These are phyloP conservation scores for Astrothelium macrocarpum DNA, from an alignment of 495 filamentous ascomycete species.

Conservation along the genomic window DNA sequence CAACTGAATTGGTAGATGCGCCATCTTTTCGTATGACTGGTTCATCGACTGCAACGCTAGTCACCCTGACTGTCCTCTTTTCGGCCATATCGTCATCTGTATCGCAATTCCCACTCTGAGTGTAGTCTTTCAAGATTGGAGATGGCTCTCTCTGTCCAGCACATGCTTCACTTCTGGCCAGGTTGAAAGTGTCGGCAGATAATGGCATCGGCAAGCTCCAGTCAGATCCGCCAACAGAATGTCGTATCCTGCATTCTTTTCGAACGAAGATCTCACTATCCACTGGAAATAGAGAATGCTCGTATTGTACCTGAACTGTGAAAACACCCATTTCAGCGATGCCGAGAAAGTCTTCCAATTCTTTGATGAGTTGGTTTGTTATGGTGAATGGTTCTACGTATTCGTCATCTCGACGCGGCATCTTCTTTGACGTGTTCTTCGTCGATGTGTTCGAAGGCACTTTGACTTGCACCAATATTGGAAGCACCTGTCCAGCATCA, in stretches of 20 bases:
- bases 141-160: not conserved
- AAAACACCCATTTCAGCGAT: not conserved
- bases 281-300: not conserved
- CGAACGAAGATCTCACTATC: not conserved
- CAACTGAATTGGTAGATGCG: not conserved
- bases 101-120: not conserved
- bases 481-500: not conserved
- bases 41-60: not conserved
- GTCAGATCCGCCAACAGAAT: not conserved
- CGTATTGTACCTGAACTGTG: not conserved
- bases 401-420: not conserved
- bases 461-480: not conserved
- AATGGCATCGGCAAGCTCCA: not conserved
- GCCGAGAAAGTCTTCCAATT: not conserved
- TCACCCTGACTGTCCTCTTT: not conserved
- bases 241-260: not conserved
- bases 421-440: too few relatives aligned
- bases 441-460: not conserved
- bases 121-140: too few relatives aligned
- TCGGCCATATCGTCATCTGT: not conserved
- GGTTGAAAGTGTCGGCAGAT: not conserved
- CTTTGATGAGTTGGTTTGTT: not conserved
- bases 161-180: not conserved
- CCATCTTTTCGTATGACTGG: not conserved
- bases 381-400: not conserved